Conservation (phyloP, 75 land plant genomes). For the Cunninghamia lanceolata region DNA sequence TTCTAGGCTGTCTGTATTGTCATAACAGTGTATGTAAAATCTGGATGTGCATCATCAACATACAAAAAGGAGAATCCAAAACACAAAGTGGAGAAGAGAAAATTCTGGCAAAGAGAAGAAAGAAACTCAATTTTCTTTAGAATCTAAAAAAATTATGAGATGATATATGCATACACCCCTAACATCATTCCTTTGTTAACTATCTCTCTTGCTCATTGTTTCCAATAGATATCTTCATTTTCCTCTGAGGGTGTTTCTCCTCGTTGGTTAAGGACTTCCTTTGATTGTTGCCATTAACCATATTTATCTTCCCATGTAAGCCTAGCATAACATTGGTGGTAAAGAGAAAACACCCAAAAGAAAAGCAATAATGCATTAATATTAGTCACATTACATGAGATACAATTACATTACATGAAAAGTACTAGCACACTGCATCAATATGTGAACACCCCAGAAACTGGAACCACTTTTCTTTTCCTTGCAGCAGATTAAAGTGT, state of each 20-base stretch:
- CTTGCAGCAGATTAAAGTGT: background rate
- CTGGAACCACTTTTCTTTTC: too few relatives aligned
- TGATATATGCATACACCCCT: background rate
- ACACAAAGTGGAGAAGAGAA: background rate
- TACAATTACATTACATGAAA: background rate
- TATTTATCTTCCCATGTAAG: background rate
- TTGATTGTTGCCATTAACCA: background rate
- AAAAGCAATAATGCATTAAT: background rate
- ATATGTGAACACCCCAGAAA: too few relatives aligned
- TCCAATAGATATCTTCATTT: background rate
- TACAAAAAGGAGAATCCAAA: background rate
- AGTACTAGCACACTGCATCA: background rate
- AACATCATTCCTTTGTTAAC: background rate
- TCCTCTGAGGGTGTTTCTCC: background rate
- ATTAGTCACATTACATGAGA: background rate
- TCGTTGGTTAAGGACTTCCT: background rate
- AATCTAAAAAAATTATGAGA: background rate
- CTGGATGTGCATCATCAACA: background rate
- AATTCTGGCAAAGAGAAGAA: background rate
- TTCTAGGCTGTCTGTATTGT: background rate
- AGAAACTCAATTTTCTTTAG: background rate
- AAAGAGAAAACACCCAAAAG: background rate
- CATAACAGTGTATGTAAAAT: background rate
- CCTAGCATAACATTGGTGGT: background rate
- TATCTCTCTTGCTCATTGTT: background rate